These are phyloP conservation scores for Aureobasidium pullulans DNA, from an alignment of 2,329 filamentous ascomycete species.

Conservation along the genomic window DNA sequence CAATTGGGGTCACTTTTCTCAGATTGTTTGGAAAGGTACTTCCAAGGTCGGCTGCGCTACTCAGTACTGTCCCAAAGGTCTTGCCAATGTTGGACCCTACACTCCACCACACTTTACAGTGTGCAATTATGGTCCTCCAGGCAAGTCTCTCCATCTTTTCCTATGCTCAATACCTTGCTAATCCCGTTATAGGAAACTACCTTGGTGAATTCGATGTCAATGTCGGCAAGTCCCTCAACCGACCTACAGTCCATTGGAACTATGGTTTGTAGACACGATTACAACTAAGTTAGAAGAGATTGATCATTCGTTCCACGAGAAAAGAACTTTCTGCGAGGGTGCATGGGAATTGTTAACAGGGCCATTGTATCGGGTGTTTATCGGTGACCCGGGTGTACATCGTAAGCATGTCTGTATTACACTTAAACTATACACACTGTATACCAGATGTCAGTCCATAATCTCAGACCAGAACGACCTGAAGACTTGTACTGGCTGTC, in stretches of 20 bases:
- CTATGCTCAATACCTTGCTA: slow-evolving; percentile 17
- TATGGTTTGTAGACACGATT: neutral
- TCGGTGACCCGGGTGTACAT: too few relatives aligned
- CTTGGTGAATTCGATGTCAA: slow-evolving; percentile 47
- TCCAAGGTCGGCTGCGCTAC: slow-evolving; percentile 57
- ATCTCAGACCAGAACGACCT: too few relatives aligned
- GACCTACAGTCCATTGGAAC: neutral
- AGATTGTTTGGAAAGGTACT: slow-evolving; percentile 63
- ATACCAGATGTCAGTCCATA: too few relatives aligned
- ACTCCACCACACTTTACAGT: slow-evolving; percentile 62
- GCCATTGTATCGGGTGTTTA: too few relatives aligned
- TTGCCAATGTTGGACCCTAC: slow-evolving; percentile 35
- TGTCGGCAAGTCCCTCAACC: slow-evolving; percentile 34
- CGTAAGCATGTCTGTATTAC: too few relatives aligned
- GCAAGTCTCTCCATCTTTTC: slow-evolving; percentile 42
- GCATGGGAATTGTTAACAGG: too few relatives aligned
- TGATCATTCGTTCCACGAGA: too few relatives aligned
- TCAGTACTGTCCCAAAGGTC: slow-evolving; percentile 48
- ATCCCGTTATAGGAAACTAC: slow-evolving; percentile 44
- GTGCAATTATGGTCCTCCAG: slow-evolving; percentile 76
- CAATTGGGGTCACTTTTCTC: slow-evolving; percentile 66
- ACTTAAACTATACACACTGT: too few relatives aligned
- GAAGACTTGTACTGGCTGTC: too few relatives aligned
- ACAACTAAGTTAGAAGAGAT: too few relatives aligned
- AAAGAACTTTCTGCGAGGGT: too few relatives aligned